Evolutionary conservation across 176 grass and related monocot species (phyloP).

Genomic region (Zizania latifolia): DNA sequence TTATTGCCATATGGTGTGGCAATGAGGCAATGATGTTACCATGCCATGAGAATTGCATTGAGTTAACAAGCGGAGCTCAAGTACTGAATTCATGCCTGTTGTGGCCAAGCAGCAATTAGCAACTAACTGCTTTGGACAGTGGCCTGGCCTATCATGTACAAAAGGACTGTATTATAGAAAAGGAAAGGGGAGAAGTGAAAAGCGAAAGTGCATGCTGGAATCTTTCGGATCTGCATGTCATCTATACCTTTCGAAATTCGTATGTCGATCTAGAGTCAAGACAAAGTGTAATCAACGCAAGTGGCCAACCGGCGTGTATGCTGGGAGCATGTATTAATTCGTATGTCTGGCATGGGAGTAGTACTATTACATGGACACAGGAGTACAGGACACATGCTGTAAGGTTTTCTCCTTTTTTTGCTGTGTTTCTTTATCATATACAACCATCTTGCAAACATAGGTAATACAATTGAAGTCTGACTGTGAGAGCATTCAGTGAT

Average conservation of each 20-base stretch:
- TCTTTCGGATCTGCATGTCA: constrained; percentile 37
- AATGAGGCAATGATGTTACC: background rate
- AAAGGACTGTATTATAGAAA: background rate
- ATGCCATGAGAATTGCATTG: background rate
- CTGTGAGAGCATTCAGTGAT: background rate
- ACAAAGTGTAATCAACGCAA: constrained; percentile 31
- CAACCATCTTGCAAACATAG: background rate
- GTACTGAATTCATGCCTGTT: background rate
- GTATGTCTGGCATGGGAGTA: constrained; percentile 36
- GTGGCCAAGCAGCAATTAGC: background rate
- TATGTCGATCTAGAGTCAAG: constrained; percentile 17
- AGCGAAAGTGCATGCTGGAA: constrained; percentile 16
- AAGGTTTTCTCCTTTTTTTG: background rate
- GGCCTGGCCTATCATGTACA: constrained; percentile 5
- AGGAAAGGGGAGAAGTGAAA: background rate
- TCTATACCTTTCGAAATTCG: constrained; percentile 20
- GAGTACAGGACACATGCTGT: background rate
- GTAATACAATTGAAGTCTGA: background rate
- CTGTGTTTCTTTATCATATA: background rate
- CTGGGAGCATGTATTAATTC: constrained; percentile 29
- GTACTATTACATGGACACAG: constrained; percentile 35
- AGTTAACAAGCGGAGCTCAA: background rate
- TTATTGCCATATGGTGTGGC: background rate
- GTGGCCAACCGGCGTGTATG: constrained; percentile 35
- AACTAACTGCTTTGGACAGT: background rate